A percentile compares a stretch with the other conserved stretches of the same genome.
phyloP scores from a whole-genome alignment of 179 eudicot species.

The Sideroxylon spinosum region DNA sequence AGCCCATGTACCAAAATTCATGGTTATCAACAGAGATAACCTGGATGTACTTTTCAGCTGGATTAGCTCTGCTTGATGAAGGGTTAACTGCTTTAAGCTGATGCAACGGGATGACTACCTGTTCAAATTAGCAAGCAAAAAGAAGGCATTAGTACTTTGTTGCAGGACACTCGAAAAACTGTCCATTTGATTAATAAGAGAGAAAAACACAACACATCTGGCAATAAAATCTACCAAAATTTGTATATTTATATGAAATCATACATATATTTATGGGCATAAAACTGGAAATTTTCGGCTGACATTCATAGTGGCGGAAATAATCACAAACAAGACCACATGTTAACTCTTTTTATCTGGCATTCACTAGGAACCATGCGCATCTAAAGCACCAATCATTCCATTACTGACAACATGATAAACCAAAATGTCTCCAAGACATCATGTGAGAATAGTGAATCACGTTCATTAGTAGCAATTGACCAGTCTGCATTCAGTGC shows the following conservation, averaged over 20 bases:
- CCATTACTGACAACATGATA: not conserved
- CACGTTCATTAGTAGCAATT: not conserved
- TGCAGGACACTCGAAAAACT: not conserved
- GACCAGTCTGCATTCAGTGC: not conserved
- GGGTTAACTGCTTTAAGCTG: constrained; percentile 84
- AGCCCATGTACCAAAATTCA: constrained; percentile 94
- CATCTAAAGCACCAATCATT: not conserved
- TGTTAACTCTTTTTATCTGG: not conserved
- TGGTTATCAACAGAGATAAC: constrained; percentile 73
- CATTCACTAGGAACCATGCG: not conserved
- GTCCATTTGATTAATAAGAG: not conserved
- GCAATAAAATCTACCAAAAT: not conserved
- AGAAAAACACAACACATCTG: not conserved
- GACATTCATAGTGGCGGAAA: not conserved
- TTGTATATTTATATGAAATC: not conserved
- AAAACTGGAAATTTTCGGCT: not conserved
- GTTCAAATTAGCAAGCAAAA: not conserved
- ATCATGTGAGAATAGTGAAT: not conserved
- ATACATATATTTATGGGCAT: not conserved
- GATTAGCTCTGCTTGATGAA: constrained; percentile 59
- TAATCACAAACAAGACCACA: not conserved
- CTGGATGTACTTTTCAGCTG: constrained; percentile 80
- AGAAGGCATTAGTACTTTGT: not conserved
- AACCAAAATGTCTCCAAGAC: not conserved
- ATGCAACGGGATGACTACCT: constrained; percentile 75